Evolutionary conservation across 306 rosid species (phyloP), one percentile per base, ranked within the genome.

Genomic region (Vicia faba): DNA sequence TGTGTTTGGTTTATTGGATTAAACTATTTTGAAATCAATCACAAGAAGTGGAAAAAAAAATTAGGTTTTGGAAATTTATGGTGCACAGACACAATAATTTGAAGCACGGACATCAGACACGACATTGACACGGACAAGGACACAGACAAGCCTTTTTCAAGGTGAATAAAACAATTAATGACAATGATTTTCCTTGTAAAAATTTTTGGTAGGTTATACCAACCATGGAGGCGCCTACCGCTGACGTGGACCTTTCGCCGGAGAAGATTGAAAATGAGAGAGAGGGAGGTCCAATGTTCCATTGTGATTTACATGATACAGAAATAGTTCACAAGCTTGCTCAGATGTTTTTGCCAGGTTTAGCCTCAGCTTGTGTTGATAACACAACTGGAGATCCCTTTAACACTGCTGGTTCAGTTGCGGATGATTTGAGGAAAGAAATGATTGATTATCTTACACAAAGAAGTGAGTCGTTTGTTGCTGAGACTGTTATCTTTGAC

Each of bases 281-380:
- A 78, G 80, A 73, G 44, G 76, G 54, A 60, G 86, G 84, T 59
- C 82, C 84, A n/a, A 44, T 56, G 58, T 57, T 78, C 71, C 86
- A 49, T 48, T 92, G 98, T 73, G 84, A 84, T 60, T 83, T 84
- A 20, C 86, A 73, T 66, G 88, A 89, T 49, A 63, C 82, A 9
- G 95, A 86, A 60, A 11, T 82, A 13, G 84, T 87, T 67, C 91
- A 83, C 62, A 87, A 86, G 71, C 63, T 89, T 38, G 98, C 98
- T 68, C 86, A 87, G 40, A 69, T 72, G 78, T 78, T 89, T 73
- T 62, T 92, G 63, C 95, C 96, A 4, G 96, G 87, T 62, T 74
- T 92, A 76, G 89, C 89, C 36, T 81, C 86, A 28, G 89, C 96
- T 2, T 86, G 93, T 60, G 89, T 92, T 40, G 98, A 89, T 75